A percentile compares a stretch with the other conserved stretches of the same genome.
Conservation (phyloP, 257 asterid genomes). For the Anisodus tanguticus region DNA sequence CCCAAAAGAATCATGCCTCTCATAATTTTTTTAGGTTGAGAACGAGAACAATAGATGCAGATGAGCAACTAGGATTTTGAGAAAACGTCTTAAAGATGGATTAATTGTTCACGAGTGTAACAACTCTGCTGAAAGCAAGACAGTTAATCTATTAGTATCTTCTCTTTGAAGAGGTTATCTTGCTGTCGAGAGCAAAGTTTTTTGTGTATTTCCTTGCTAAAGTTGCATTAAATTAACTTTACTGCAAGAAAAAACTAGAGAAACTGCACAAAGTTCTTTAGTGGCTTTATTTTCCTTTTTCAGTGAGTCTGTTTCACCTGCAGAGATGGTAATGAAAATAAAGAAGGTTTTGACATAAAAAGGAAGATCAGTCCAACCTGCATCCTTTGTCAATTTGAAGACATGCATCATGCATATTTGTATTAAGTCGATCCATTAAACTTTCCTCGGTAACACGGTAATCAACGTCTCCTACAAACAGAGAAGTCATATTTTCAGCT, state of each 20-base stretch:
- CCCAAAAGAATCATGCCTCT: neutral
- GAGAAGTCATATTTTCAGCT: neutral
- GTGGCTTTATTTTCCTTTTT: neutral
- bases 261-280: constrained; percentile 6
- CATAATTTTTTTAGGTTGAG: constrained; percentile 2
- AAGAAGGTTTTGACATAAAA: neutral
- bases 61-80: constrained; percentile 1
- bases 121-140: constrained; percentile 20
- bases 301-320: neutral
- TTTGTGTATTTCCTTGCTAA: neutral
- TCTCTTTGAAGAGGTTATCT: neutral
- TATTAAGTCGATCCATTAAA: constrained; percentile 71
- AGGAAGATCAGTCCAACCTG: constrained; percentile 49
- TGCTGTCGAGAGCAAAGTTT: constrained; percentile 8
- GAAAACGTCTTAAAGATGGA: neutral
- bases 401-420: constrained; percentile 77
- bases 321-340: neutral
- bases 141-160: neutral
- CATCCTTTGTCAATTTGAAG: constrained; percentile 64
- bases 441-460: constrained; percentile 76
- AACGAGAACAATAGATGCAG: neutral
- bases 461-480: constrained; percentile 57
- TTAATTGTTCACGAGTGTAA: neutral
- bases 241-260: neutral
- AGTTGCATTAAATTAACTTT: neutral